Evolutionary conservation across 139 green algal genomes (phyloP).

Genomic region (Chlorella ohadii): DNA sequence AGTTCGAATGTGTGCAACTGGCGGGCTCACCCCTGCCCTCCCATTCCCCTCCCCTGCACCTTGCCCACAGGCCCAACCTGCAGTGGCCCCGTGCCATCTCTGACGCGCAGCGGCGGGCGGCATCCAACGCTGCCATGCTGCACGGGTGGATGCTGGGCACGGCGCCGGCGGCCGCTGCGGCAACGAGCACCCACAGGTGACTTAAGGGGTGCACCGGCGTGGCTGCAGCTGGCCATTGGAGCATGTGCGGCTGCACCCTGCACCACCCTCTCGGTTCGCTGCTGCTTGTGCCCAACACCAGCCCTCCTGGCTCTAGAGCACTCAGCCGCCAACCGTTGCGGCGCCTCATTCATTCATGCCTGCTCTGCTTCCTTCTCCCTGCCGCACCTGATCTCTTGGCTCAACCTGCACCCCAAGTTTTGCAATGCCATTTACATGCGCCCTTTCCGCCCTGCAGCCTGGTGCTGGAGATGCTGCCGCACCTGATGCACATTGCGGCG

Average conservation of each 20-base stretch:
- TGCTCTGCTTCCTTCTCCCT: too few species aligned
- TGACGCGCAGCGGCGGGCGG: conserved; percentile 27
- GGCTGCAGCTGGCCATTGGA: not conserved
- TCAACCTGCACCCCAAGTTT: too few species aligned
- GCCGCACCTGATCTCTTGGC: too few species aligned
- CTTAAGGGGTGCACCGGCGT: not conserved
- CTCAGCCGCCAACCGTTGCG: too few species aligned
- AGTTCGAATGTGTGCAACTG: too few species aligned
- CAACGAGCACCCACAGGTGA: not conserved
- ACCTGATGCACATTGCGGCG: conserved; percentile 58
- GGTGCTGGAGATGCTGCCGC: conserved; percentile 62
- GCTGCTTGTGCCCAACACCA: too few species aligned
- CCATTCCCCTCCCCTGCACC: not conserved
- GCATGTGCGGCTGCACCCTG: too few species aligned
- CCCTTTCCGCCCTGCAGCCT: not conserved
- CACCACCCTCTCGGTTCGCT: too few species aligned
- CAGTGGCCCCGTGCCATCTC: conserved; percentile 67
- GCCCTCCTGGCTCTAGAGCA: too few species aligned
- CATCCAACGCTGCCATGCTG: conserved; percentile 56
- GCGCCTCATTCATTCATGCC: too few species aligned
- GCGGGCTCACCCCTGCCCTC: too few species aligned
- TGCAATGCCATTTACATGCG: too few species aligned
- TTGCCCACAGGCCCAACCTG: conserved; percentile 52
- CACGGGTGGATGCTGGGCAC: conserved; percentile 61
- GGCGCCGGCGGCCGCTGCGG: conserved; percentile 4